These are phyloP conservation scores for Glutinoglossum americanum DNA, from an alignment of 495 filamentous ascomycete species.

Conservation along the genomic window DNA sequence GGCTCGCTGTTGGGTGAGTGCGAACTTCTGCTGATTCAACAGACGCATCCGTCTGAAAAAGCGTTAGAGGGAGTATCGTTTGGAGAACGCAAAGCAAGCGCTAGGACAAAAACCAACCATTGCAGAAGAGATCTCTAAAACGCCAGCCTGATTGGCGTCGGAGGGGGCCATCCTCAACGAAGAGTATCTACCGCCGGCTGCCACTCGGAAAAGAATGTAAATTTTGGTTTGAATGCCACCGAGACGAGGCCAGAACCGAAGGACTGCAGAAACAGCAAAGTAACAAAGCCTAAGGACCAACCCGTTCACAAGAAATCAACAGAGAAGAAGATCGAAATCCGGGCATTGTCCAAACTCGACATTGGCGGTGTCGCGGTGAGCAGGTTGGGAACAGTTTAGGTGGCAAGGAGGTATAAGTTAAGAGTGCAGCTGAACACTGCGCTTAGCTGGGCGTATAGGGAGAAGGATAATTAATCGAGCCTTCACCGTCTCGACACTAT, in stretches of 20 bases:
- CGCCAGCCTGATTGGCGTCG: neutral
- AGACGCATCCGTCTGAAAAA: neutral
- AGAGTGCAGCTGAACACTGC: neutral
- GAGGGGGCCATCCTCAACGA: neutral
- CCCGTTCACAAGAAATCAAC: constrained; percentile 1
- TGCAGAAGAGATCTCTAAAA: neutral
- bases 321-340: neutral
- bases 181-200: neutral
- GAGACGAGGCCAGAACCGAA: neutral
- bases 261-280: neutral
- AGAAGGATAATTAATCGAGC: no score
- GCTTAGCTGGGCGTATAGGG: neutral
- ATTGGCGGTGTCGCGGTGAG: constrained; percentile 1
- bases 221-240: neutral
- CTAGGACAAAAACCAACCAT: neutral
- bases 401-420: neutral
- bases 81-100: neutral
- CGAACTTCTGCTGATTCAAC: neutral
- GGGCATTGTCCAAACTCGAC: constrained; percentile 1
- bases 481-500: neutral
- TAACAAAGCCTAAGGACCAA: neutral
- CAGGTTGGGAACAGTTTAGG: neutral
- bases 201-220: neutral
- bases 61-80: neutral
- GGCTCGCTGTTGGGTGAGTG: neutral